Evolutionary conservation across 2,329 filamentous ascomycete species (phyloP).

Genomic region (Cladosporium sphaerospermum): DNA sequence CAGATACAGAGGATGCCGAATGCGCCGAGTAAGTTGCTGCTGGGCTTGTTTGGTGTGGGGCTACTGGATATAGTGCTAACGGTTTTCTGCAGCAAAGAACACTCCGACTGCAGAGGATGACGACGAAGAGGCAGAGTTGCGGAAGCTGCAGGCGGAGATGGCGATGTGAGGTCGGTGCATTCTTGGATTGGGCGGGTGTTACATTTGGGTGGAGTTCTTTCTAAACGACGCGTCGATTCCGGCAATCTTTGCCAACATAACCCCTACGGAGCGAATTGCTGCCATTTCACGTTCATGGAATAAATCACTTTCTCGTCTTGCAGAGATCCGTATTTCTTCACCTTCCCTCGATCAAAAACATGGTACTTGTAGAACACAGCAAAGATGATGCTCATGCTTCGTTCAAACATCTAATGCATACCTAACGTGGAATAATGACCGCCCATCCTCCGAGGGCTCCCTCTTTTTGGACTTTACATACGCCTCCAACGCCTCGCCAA

Average conservation of each 20-base stretch:
- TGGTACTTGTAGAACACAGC: not conserved
- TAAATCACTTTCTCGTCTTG: too few species aligned
- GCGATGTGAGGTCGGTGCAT: slow-evolving; percentile 62
- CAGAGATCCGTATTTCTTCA: too few species aligned
- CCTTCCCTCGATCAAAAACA: too few species aligned
- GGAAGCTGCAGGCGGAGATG: slow-evolving; percentile 94
- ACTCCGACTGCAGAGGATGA: slow-evolving; percentile 58
- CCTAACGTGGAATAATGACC: slow-evolving; percentile 1
- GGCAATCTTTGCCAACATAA: too few species aligned
- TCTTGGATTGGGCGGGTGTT: too few species aligned
- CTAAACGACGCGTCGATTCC: too few species aligned
- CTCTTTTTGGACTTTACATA: slow-evolving; percentile 9
- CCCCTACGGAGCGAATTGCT: too few species aligned
- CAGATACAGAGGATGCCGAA: slow-evolving; percentile 67
- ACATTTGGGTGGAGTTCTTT: too few species aligned
- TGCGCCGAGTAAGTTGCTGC: slow-evolving; percentile 11
- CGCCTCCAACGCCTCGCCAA: slow-evolving; percentile 12
- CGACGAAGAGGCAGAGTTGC: slow-evolving; percentile 91
- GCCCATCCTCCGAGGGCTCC: not conserved
- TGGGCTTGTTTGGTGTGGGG: not conserved
- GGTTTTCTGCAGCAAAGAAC: slow-evolving; percentile 36
- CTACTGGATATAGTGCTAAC: slow-evolving; percentile 6
- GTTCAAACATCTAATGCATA: slow-evolving; percentile 12
- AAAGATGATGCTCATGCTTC: slow-evolving; percentile 11
- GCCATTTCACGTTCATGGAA: too few species aligned